Percentiles rank a stretch among this genome's conserved stretches.
Conservation (phyloP, 1,284 basidiomycete species). For the Cryptococcus hybrid region DNA sequence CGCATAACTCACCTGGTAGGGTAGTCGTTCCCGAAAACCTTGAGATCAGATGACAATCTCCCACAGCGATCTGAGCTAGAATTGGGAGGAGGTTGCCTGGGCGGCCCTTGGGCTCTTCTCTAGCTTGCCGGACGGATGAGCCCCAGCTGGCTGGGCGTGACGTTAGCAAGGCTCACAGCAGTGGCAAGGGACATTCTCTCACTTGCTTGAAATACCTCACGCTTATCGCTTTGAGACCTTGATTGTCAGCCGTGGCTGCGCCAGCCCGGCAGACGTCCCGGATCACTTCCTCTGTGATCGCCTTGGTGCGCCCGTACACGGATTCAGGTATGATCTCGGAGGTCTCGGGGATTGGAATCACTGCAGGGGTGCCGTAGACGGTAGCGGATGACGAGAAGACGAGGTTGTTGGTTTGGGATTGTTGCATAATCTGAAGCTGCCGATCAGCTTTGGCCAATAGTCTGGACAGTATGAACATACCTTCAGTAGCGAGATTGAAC, state of each 20-base stretch:
- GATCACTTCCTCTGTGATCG: constrained; percentile 88
- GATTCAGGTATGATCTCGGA: constrained; percentile 86
- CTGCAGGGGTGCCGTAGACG: constrained; percentile 94
- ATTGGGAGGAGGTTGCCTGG: constrained; percentile 93
- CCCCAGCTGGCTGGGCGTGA: constrained; percentile 73
- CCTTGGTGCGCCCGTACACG: constrained; percentile 93
- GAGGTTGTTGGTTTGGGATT: constrained; percentile 76
- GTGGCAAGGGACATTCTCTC: not conserved
- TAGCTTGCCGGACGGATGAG: constrained; percentile 90
- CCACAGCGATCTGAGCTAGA: constrained; percentile 95
- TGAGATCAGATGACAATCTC: constrained; percentile 74
- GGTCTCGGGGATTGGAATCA: constrained; percentile 91
- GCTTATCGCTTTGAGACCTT: constrained; percentile 37
- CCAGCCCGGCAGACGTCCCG: constrained; percentile 82
- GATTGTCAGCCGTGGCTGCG: constrained; percentile 20
- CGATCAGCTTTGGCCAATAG: constrained; percentile 51
- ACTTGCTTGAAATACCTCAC: constrained; percentile 92
- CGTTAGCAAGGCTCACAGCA: not conserved
- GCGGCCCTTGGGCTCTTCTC: constrained; percentile 91
- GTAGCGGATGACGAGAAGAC: constrained; percentile 99
- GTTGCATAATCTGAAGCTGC: constrained; percentile 69
- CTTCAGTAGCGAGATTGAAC: constrained; percentile 72
- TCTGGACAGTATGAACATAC: constrained; percentile 32
- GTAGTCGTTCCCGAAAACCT: constrained; percentile 98
- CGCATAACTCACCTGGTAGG: constrained; percentile 70